These are phyloP conservation scores for Talaromyces piceae DNA, from an alignment of 2,329 filamentous ascomycete genomes.

Conservation along the genomic window DNA sequence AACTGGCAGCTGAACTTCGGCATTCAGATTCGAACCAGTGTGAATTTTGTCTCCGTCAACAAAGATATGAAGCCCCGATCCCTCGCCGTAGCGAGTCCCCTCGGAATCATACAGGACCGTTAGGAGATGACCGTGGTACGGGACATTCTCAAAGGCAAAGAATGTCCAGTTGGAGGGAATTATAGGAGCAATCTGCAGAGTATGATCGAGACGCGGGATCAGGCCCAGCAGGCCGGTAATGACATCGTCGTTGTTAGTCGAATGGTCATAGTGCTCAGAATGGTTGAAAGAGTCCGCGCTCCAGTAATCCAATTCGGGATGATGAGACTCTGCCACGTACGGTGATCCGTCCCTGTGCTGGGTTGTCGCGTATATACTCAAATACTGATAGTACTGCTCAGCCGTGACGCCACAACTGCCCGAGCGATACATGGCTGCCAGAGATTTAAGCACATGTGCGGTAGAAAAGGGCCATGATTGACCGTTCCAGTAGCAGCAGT, in stretches of 20 bases:
- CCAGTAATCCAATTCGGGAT: not conserved
- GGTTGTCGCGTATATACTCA: not conserved
- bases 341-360: not conserved
- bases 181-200: not conserved
- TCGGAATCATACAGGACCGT: not conserved
- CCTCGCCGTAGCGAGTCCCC: not conserved
- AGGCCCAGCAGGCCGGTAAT: not conserved
- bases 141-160: not conserved
- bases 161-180: slow-evolving; percentile 1
- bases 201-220: not conserved
- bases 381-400: not conserved
- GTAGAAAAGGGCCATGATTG: not conserved
- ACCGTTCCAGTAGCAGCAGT: slow-evolving; percentile 1
- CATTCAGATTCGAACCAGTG: not conserved
- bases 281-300: not conserved
- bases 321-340: not conserved
- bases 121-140: not conserved
- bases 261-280: not conserved
- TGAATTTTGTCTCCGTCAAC: not conserved
- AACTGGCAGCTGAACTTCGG: not conserved
- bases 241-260: not conserved
- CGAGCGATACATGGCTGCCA: not conserved
- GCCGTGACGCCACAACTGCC: not conserved
- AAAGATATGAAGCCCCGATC: not conserved
- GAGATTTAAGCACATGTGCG: not conserved